phyloP scores from a whole-genome alignment of 2,329 filamentous ascomycete genomes.

The Microdochium paspali region DNA sequence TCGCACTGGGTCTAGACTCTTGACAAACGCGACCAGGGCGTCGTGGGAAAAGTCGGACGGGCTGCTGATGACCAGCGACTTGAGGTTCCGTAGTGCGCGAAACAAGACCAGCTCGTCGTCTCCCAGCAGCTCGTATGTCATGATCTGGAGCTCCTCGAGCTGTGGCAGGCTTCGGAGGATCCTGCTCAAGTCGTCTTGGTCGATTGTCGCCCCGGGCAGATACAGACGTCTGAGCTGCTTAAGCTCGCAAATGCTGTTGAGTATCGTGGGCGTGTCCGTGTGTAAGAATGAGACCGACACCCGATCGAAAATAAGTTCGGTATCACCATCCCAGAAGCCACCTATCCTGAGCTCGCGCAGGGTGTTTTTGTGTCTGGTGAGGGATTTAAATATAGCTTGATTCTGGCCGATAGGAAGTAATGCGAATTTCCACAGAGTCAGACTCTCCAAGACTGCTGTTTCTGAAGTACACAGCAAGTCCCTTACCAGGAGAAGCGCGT shows the following conservation, averaged over 20 bases:
- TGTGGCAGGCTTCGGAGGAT: slow-evolving; percentile 33
- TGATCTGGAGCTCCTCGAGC: slow-evolving; percentile 45
- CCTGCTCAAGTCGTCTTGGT: slow-evolving; percentile 33
- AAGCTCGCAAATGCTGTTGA: slow-evolving; percentile 36
- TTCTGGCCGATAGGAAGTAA: background rate
- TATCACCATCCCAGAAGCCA: background rate
- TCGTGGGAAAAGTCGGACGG: slow-evolving; percentile 30
- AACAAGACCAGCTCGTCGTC: slow-evolving; percentile 7
- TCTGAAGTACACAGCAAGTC: slow-evolving; percentile 12
- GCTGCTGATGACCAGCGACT: slow-evolving; percentile 41
- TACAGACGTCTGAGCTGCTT: slow-evolving; percentile 42
- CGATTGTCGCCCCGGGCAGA: slow-evolving; percentile 40
- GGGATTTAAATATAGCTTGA: background rate
- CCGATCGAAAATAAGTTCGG: background rate
- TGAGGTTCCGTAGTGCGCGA: slow-evolving; percentile 32
- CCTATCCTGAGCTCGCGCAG: background rate
- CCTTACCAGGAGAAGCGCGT: slow-evolving; percentile 21
- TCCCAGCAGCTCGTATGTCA: slow-evolving; percentile 33
- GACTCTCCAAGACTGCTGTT: slow-evolving; percentile 11
- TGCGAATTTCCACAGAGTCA: background rate
- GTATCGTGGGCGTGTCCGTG: slow-evolving; percentile 10
- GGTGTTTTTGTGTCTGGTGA: slow-evolving; percentile 2
- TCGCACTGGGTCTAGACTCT: background rate
- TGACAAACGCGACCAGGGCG: background rate
- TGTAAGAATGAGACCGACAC: background rate